Base-by-base conservation (phyloP, 2,329 filamentous ascomycete species). In the Botrytis sinoallii region DNA sequence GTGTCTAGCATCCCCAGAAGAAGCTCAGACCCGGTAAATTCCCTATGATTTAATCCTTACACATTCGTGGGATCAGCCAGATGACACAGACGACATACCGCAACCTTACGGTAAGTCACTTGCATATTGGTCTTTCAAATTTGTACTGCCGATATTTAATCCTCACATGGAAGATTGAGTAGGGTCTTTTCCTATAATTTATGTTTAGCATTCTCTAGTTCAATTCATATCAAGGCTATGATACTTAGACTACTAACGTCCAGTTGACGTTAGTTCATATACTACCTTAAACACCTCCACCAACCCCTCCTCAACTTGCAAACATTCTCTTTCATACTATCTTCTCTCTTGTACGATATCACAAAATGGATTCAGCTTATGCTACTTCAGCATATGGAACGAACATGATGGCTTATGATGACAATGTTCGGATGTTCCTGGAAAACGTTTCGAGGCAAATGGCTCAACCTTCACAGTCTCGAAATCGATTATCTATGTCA, bases 381-480 rank as follows among this genome's bases (percentile, higher is more conserved):
- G 69, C 40, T 38, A 63, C 69, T 35, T 35, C 75, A 57, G 71
- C 67, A 35, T 80, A 77, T 74, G 76, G 75, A 46, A 73, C 57
- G 46, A 75, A 75, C 63, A 66, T 75, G 42, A 68, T 78, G 74
- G 79, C 76, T 29, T 85, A 84, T 73, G 52, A 69, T 42, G 76
- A 82, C 18, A 82, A 81, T 22, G 77, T 81, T 75, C 85, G 87
- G 74, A 81, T 82, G 68, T 83, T 87, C 68, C 77, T 87, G 72
- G 86, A 89, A 77, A 86, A 88, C 74, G 81, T 87, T 48, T 85
- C 85, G 40, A 85, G 83, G 75, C 88, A 90, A 75, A 85, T 87
- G 78, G 82, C 84, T 70, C 79, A 84, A 57, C 84, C 85, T 52
- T 85, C 86, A 73, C 81, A 84, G 42, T 81, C 84, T 57, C 84